Base-by-base conservation (phyloP, 805 yeast genomes). In the Lipomyces sp. region DNA sequence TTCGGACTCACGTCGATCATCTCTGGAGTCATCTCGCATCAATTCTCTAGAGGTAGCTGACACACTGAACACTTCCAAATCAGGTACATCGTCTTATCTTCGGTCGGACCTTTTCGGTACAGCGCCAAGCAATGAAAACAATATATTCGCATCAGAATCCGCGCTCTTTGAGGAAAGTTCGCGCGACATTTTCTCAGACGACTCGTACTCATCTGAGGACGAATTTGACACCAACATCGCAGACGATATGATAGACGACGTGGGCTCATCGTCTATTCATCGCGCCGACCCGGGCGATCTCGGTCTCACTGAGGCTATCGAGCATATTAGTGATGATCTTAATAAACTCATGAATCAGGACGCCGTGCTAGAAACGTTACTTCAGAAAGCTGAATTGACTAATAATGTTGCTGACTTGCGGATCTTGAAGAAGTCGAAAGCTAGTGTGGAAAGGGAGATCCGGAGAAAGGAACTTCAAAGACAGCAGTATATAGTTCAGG, bases 401-500 rank as follows among this genome's bases (percentile, higher is more conserved):
- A 90, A 91, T 75, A 90, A 90, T 75, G 77, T 84, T 4, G 82
- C 86, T 3, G 95, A 92, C 73, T 78, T 90, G 59, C 84, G 87
- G 64, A 82, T 92, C 57, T 77, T 94, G 69, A 80, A 80, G 59
- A 89, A 88, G 72, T 92, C 97, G 0, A 84, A 85, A 58, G 71
- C 83, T 15, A 86, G 91, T 64, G 81, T 92, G 64, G 85, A 84
- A 45, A 81, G 89, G 66, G 98, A 93, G 73, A 82, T 92, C n/a
- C 85, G 85, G 59, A 75, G 86, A 2, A 90, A 89, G 71, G 93
- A 90, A 73, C 78, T 90, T 45, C 89, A 89, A 68, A 85, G 85
- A 67, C 96, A 91, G 70, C 97, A 90, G 74, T 88, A 86, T 71
- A 84, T 89, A 60, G 90, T 92, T 1, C 96, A 90, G 73, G 96